phyloP scores from a whole-genome alignment of 805 yeast species.

The Metschnikowia arizonensis region DNA sequence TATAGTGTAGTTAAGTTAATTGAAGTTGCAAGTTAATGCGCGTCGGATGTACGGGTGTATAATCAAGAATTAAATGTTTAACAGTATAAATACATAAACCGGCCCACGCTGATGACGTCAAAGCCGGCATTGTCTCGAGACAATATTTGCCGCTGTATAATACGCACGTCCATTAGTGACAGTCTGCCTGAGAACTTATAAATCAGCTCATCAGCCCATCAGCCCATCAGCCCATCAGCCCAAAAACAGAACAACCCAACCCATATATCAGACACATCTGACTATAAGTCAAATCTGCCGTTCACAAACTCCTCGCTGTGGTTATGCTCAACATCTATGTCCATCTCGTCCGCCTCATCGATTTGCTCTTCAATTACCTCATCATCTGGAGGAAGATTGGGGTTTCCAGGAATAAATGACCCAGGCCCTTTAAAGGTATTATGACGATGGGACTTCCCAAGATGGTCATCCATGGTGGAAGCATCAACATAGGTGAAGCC shows the following conservation, averaged over 20 bases:
- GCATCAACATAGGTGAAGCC: conserved; percentile 97
- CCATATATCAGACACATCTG: too few relatives aligned
- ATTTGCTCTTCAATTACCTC: conserved; percentile 70
- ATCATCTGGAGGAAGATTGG: conserved; percentile 76
- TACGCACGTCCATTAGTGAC: not conserved
- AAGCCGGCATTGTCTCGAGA: not conserved
- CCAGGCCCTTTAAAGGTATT: conserved; percentile 49
- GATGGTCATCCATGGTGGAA: conserved; percentile 85
- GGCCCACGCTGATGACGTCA: not conserved
- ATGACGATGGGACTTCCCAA: conserved; percentile 39
- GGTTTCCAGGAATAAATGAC: conserved; percentile 75
- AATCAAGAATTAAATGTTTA: conserved; percentile 5
- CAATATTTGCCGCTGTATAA: not conserved
- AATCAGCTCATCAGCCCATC: too few relatives aligned
- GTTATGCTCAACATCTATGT: conserved; percentile 51
- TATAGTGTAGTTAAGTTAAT: not conserved
- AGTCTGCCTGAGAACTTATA: not conserved
- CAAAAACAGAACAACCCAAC: too few relatives aligned
- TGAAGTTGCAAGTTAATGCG: not conserved
- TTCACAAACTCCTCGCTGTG: conserved; percentile 79
- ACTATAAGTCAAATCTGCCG: conserved; percentile 78
- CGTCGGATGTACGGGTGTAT: conserved; percentile 1
- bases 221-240: too few relatives aligned
- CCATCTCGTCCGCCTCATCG: conserved; percentile 44
- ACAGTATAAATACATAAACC: conserved; percentile 5